Base-by-base conservation (phyloP, 192 early-diverging fungal species). In the Lobosporangium transversale region DNA sequence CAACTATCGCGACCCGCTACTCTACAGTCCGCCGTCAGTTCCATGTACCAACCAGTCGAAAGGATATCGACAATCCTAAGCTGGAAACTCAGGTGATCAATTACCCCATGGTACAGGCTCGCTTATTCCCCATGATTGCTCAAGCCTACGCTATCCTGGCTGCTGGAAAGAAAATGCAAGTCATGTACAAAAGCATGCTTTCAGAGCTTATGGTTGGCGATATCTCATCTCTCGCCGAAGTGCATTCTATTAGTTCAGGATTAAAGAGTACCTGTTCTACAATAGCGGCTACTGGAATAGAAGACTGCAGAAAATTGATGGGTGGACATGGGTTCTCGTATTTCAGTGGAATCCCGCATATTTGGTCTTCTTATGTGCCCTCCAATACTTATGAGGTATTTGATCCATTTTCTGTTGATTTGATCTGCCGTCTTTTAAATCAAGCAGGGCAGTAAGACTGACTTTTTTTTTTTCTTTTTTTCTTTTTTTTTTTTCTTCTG, bases 301-400 rank as follows among this genome's bases (percentile, higher is more conserved):
- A 93, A 51, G 88, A 87, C n/a, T 88, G 89, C 68, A 82, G 90
- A 8, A 89, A 89, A 31, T 80, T 87, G 12, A 86, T 88, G 81
- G 91, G 91, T 21, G 91, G 91, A 21, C 91, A 93, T 36, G 91
- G 91, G 0, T 93, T 87, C 67, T 89, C 89, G 30, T 78, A 81
- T 29, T 91, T 87, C 69, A 88, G 87, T 47, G 91, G 91, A 2
- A 82, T 93, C 9, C 79, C 83, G 27, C 85, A 90, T 54, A 65
- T 91, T 35, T 90, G 84, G 66, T 80, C 79, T 42, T 85, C 83
- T 50, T 78, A 83, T 54, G 85, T 87, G 21, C 88, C 90, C 11
- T 84, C 88, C 58, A 88, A 85, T 44, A 90, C 84, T 48, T 87
- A 83, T 51, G 73, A 76, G 73, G 73, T 67, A 67, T 51, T 64